These are phyloP conservation scores for Neostapfia colusana DNA, from an alignment of 176 grass and related monocot genomes.

Conservation along the genomic window DNA sequence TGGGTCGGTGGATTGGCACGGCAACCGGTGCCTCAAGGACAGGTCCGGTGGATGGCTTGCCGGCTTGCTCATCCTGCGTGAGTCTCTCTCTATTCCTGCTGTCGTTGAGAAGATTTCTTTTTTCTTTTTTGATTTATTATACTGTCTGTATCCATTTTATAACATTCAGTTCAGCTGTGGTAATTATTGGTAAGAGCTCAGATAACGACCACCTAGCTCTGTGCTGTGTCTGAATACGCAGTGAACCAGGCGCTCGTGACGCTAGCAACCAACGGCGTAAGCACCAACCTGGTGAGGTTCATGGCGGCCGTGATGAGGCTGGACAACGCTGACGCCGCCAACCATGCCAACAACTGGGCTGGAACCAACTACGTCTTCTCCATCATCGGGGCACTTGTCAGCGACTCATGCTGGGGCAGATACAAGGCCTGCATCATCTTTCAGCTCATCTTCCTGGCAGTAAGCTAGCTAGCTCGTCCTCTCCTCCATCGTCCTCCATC, in stretches of 20 bases:
- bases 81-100: too few relatives aligned
- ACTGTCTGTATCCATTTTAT: too few relatives aligned
- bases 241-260: conserved; percentile 71
- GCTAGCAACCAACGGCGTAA: conserved; percentile 56
- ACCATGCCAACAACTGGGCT: conserved; percentile 57
- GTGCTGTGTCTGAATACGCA: conserved; percentile 17
- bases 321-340: conserved; percentile 62
- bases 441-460: conserved; percentile 57
- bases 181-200: too few relatives aligned
- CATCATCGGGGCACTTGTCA: conserved; percentile 63
- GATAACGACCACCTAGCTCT: too few relatives aligned
- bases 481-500: too few relatives aligned
- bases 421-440: conserved; percentile 74
- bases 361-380: conserved; percentile 78
- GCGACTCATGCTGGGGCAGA: conserved; percentile 76
- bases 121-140: too few relatives aligned
- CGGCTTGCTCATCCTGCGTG: conserved; percentile 54
- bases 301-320: conserved; percentile 61
- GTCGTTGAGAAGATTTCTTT: too few relatives aligned
- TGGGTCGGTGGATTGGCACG: conserved; percentile 57
- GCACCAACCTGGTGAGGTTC: conserved; percentile 69
- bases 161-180: too few relatives aligned
- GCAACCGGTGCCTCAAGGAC: conserved; percentile 35
- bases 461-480: conserved; percentile 5
- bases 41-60: conserved; percentile 55